Base-by-base conservation (phyloP, 495 filamentous ascomycete genomes). In the Xylaria bambusicola region DNA sequence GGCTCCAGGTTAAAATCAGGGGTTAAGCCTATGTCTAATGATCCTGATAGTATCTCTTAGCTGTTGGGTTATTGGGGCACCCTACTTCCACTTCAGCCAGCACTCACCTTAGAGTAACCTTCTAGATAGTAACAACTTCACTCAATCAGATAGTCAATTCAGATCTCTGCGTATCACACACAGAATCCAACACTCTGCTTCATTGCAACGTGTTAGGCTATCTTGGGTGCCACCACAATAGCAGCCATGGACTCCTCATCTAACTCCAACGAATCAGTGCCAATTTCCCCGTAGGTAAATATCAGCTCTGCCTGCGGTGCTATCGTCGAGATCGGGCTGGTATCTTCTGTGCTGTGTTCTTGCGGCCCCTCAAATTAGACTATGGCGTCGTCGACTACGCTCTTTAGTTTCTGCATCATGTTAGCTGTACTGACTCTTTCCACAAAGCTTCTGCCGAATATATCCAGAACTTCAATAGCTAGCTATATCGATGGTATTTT, bases 371-470 rank as follows among this genome's bases (percentile, higher is more conserved):
- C 38, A 41, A 41, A 41, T 4, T 41, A 3, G 12, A n/a, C 4
- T 15, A n/a, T 15, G 4, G 15, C 3, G 18, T 41, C 3, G 18
- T 69, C 64, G 20, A 50, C 62, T 29, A 63, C 58, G 1, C 45
- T 50, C 6, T 40, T 45, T 0, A 74, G 63, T 13, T 69, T 57
- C 8, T 66, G 56, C 23, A 65, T 68, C n/a, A 82, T 71, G 3
- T 67, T 64, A 0, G 76, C 75, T 6, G 82, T 80, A 42, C 71
- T 76, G 1, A 60, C 64, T 1, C 78, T 77, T 2, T 77, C 71
- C 3, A 74, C 64, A 59, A 83, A 78, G 17, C 68, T 74, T n/a
- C 64, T 66, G 2, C 73, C 76, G 44, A 78, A 77, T 1, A 69
- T 71, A 26, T 82, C 80, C 56, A 84, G 80, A 3, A 78, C 70